Percentiles rank a stretch among this genome's conserved stretches.
Evolutionary conservation across 2,329 filamentous ascomycete species (phyloP).

Genomic region (Lithohypha guttulata): DNA sequence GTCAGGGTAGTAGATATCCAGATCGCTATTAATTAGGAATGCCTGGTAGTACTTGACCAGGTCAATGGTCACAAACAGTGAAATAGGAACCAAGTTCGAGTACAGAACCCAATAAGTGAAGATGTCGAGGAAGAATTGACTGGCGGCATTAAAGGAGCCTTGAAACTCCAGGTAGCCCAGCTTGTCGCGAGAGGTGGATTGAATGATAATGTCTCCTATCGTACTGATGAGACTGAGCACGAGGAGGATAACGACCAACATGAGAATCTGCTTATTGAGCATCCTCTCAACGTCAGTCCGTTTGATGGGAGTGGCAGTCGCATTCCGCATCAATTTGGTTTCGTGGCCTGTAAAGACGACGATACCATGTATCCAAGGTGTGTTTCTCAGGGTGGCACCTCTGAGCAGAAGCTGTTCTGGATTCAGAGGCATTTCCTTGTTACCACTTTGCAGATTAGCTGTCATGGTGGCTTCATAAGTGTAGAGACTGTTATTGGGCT

Average conservation of each 20-base stretch:
- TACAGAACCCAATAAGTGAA: constrained; percentile 98
- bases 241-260: constrained; percentile 76
- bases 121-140: constrained; percentile 84
- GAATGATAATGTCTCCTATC: constrained; percentile 75
- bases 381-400: constrained; percentile 89
- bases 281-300: constrained; percentile 89
- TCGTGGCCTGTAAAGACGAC: constrained; percentile 98
- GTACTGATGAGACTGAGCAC: constrained; percentile 80
- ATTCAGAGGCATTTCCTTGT: constrained; percentile 80
- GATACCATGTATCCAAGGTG: constrained; percentile 89
- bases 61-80: constrained; percentile 93
- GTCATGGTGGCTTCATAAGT: constrained; percentile 96
- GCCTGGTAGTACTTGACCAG: constrained; percentile 97
- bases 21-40: constrained; percentile 92
- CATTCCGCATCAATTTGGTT: constrained; percentile 97
- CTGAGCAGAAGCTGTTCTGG: constrained; percentile 88
- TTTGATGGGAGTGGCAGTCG: constrained; percentile 94
- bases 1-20: constrained; percentile 95
- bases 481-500: constrained; percentile 96
- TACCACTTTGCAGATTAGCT: constrained; percentile 77
- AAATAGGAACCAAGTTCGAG: constrained; percentile 92
- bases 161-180: constrained; percentile 62
- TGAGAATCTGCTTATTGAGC: constrained; percentile 85
- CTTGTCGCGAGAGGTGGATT: constrained; percentile 50
- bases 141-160: constrained; percentile 52